Base-by-base conservation (phyloP, 129 eudicot genomes). In the Cynara cardunculus region DNA sequence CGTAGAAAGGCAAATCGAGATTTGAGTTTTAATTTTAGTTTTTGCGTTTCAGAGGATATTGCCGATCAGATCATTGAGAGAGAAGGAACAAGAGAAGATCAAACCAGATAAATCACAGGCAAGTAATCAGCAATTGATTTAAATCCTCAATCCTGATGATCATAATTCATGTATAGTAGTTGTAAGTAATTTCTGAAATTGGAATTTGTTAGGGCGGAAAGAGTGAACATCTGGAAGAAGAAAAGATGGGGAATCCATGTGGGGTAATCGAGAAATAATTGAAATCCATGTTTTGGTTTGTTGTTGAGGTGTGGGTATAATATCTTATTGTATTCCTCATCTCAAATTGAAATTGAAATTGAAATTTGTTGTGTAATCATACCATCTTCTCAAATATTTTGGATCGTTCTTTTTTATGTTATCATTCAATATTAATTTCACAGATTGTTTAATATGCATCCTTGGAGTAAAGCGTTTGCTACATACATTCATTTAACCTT, bases 11-110 rank as follows among this genome's bases (percentile, higher is more conserved):
- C 16, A 22, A 28, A 44, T 18, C 5, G 26, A 37, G 26, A 18
- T 44, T 59, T 41, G 2, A 24, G 44, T 56, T 64, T 10, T 3
- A 5, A 56, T n/a, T 56, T 56, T 37, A 13, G 0, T 34, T 6
- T 35, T 4, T 65, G 26, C 73, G 69, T 28, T 71, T 19, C 75
- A 92, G 90, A 87, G 88, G 85, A 86, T 74, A 64, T 65, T 90
- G 24, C 91, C 93, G 4, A 79, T 91, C 77, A 89, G 93, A 81
- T 89, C 98, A 1, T 62, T 94, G 83, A 85, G 98, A 83, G 97
- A 91, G 21, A 91, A 84, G 83, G 90, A 88, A 71, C 69, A 84
- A 21, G 90, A 78, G 86, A 91, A 84, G 84, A 88, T 87, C 34
- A 89, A 83, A 56, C 83, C 81, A 35, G 87, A 80, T 31, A 85